phyloP scores from a whole-genome alignment of 2,329 filamentous ascomycete genomes.

The Curvularia lunata region DNA sequence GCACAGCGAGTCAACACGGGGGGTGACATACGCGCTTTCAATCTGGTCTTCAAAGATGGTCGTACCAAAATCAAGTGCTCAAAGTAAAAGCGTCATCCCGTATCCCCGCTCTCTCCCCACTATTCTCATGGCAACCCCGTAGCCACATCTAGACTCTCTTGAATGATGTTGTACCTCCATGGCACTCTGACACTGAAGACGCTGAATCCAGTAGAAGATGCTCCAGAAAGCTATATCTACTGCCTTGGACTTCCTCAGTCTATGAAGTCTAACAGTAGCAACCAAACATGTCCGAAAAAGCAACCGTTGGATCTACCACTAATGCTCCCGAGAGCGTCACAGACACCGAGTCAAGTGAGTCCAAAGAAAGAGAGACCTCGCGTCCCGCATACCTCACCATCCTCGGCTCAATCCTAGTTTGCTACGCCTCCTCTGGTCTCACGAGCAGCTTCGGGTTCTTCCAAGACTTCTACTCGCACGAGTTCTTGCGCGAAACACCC shows the following conservation, averaged over 20 bases:
- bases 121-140: neutral
- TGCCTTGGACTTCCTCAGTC: neutral
- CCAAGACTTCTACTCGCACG: conserved; percentile 52
- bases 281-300: neutral
- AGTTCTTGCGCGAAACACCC: conserved; percentile 42
- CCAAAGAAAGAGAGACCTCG: conserved; percentile 26
- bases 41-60: neutral
- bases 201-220: neutral
- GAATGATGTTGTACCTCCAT: neutral
- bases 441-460: conserved; percentile 55
- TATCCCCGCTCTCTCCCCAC: conserved; percentile 7
- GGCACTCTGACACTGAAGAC: neutral
- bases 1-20: neutral
- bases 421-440: conserved; percentile 51
- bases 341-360: conserved; percentile 34
- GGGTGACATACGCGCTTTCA: neutral
- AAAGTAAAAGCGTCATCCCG: conserved; percentile 6
- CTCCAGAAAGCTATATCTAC: neutral
- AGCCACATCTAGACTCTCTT: neutral
- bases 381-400: conserved; percentile 45
- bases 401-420: conserved; percentile 44
- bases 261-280: neutral
- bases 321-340: conserved; percentile 17
- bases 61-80: neutral
- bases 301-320: neutral